A percentile compares a stretch with the other conserved stretches of the same genome.
Evolutionary conservation across 495 filamentous ascomycete genomes (phyloP).

Genomic region (Eremomyces bilateralis): DNA sequence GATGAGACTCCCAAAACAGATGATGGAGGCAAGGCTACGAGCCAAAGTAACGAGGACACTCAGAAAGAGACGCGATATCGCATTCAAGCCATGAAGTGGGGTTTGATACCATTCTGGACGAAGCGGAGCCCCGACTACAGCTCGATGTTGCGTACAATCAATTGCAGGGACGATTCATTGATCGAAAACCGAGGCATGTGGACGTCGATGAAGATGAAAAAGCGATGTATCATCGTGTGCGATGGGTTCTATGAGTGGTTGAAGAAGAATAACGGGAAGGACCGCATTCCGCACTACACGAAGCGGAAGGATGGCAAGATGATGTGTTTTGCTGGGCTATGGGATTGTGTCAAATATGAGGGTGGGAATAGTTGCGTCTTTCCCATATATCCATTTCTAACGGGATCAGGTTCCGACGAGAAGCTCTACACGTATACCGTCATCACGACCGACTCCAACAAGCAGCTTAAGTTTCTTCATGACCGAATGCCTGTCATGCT

Average conservation of each 20-base stretch:
- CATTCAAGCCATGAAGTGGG: conserved; percentile 85
- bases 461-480: conserved; percentile 65
- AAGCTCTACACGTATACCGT: conserved; percentile 72
- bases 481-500: conserved; percentile 91
- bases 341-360: conserved; percentile 72
- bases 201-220: conserved; percentile 69
- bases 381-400: no score
- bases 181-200: conserved; percentile 62
- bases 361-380: conserved; percentile 21
- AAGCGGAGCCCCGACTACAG: conserved; percentile 58
- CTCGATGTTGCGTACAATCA: conserved; percentile 69
- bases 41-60: neutral
- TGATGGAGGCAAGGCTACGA: conserved; percentile 11
- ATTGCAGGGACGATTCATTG: conserved; percentile 83
- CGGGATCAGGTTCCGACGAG: conserved; percentile 24
- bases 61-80: conserved; percentile 31
- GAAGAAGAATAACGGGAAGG: conserved; percentile 54
- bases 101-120: conserved; percentile 79
- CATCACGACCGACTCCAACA: conserved; percentile 70
- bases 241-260: conserved; percentile 97
- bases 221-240: conserved; percentile 68
- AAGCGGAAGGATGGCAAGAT: conserved; percentile 61
- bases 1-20: conserved; percentile 11
- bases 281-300: conserved; percentile 63
- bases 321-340: conserved; percentile 81